Percentiles rank a stretch among this genome's conserved stretches.
Evolutionary conservation across 352 stramenopile species (phyloP).

Genomic region (Pythium vanterpoolii): DNA sequence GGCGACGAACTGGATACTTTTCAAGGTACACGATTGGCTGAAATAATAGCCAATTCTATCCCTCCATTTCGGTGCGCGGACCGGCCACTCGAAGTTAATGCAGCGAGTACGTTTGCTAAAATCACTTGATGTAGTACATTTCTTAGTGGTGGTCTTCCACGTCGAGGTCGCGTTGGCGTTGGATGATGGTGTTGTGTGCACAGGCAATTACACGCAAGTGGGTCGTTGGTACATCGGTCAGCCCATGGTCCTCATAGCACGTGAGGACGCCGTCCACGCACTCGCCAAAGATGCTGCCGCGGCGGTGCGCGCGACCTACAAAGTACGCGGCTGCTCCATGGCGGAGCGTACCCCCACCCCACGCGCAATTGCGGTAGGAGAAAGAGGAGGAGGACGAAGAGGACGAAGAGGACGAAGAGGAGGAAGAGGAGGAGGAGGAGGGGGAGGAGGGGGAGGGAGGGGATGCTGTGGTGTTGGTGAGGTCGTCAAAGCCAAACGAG

Average conservation of each 20-base stretch:
- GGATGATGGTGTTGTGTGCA: background rate
- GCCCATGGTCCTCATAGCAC: conserved; percentile 22
- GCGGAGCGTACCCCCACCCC: conserved; percentile 2
- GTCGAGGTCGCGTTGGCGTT: conserved; percentile 9
- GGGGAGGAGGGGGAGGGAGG: no score
- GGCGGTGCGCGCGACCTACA: conserved; percentile 10
- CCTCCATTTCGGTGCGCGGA: background rate
- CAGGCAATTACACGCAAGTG: conserved; percentile 2
- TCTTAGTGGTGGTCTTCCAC: no score
- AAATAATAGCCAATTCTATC: conserved; percentile 6
- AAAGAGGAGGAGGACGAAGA: no score
- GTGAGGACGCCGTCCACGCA: conserved; percentile 6
- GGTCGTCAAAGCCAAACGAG: no score
- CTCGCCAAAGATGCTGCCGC: conserved; percentile 18
- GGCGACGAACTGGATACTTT: conserved; percentile 15
- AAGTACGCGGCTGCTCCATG: conserved; percentile 15
- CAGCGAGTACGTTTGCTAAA: no score
- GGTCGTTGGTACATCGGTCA: conserved; percentile 1
- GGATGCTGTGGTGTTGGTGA: no score
- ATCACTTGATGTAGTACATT: no score
- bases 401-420: no score
- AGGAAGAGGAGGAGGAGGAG: no score
- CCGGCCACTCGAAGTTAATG: background rate
- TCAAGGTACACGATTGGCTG: background rate
- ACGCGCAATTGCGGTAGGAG: conserved; percentile 8